phyloP scores from a whole-genome alignment of 495 filamentous ascomycete species.

The Penicillium salamii region DNA sequence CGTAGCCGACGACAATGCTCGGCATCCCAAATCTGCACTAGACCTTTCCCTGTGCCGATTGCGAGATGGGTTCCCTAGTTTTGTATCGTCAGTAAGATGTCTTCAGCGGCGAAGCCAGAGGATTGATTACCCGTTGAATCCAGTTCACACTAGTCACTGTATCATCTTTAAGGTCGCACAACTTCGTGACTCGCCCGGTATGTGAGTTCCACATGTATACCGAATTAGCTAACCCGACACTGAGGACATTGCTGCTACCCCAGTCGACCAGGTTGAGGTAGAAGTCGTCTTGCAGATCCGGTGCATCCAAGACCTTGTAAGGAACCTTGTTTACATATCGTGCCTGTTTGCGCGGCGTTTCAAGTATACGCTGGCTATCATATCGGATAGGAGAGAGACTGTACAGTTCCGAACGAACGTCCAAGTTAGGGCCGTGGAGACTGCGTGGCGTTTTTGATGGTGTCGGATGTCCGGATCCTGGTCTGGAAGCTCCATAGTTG shows the following conservation, averaged over 20 bases:
- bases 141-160: slow-evolving; percentile 94
- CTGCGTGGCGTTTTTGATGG: slow-evolving; percentile 88
- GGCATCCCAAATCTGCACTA: slow-evolving; percentile 98
- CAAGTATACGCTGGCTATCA: slow-evolving; percentile 84
- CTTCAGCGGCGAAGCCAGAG: neutral
- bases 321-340: slow-evolving; percentile 91
- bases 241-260: slow-evolving; percentile 92
- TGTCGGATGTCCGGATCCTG: slow-evolving; percentile 70
- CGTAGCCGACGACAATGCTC: slow-evolving; percentile 77
- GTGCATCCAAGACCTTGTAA: slow-evolving; percentile 95
- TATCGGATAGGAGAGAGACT: slow-evolving; percentile 88
- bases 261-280: slow-evolving; percentile 97
- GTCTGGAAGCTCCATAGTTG: slow-evolving; percentile 80
- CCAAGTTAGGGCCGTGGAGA: slow-evolving; percentile 77
- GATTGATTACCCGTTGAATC: slow-evolving; percentile 71
- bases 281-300: slow-evolving; percentile 94
- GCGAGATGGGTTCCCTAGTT: slow-evolving; percentile 82
- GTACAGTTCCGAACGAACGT: slow-evolving; percentile 87
- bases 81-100: slow-evolving; percentile 5
- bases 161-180: slow-evolving; percentile 91
- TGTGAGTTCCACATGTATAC: slow-evolving; percentile 99
- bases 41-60: slow-evolving; percentile 88
- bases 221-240: slow-evolving; percentile 84
- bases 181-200: slow-evolving; percentile 79
- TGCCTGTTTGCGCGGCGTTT: slow-evolving; percentile 83